Evolutionary conservation across 129 eudicot genomes (phyloP), one percentile per base, ranked within the genome.

Genomic region (Lactuca saligna): DNA sequence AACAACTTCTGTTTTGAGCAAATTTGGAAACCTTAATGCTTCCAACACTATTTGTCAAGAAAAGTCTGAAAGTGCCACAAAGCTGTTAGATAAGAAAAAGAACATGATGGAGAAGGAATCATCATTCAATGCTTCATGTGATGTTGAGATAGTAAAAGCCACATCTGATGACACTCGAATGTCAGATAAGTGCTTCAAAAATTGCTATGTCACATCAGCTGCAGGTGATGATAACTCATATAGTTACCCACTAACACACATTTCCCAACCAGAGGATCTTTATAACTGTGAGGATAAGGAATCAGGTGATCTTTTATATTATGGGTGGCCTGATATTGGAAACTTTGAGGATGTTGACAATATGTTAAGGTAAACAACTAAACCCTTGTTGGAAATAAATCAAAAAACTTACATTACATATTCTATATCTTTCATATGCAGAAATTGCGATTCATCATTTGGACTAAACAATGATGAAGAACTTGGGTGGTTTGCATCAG

Each of bases 301-400:
- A 63, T 82, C 91, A 14, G 74, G 76, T 69, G 98, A 84, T 77
- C 80, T 84, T 55, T 75, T 87, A 41, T 83, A 79, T 53, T 89
- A 85, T 71, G 81, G 72, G 42, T 93, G 95, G 99, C 77, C 95
- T 64, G 97, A 87, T 39, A 81, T 89, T 31, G 93, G 84, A 35
- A 89, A 84, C 76, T 87, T 93, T 32, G 99, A 89, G 63, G 99
- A 93, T 70, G 95, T 93, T 50, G 98, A 87, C 83, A 73, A 78
- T 81, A 86, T 93, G 85, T 81, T 93, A 71, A 87, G 99, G 99
- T 93, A 73, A 55, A 20, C 8, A 16, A 60, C 20, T 65, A 42
- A 59, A 13, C 7, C 38, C 57, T 39, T 25, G 29, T 33, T 66
- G 53, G 35, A 9, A 61, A 17, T 31, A 58, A 2, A 8, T 5